Base-by-base conservation (phyloP, 169 alveolate genomes). In the Hepatocystis sp. region DNA sequence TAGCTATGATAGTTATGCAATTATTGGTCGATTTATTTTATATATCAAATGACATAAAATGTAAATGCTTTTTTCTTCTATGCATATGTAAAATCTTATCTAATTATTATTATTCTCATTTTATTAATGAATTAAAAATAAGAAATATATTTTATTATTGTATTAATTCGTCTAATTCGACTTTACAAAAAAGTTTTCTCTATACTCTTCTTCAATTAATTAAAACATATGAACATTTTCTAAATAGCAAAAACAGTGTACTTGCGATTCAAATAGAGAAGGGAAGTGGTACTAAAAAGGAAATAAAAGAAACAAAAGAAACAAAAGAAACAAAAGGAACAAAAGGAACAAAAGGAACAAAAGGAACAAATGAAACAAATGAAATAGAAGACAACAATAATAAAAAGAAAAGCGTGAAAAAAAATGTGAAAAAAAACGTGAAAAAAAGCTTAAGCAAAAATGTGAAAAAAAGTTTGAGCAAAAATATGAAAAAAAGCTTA, bases 31-130 rank as follows among this genome's bases (percentile, higher is more conserved):
- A 81, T 10, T 4, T 81, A 21, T 64, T 81, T 40, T 44, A 64
- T 44, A 47, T 81, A 34, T 27, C 89, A 1, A 81, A 46, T 51
- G 89, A 81, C 49, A n/a, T 81, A 19, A 81, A 60, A 47, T 39
- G 60, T 21, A 81, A 81, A 63, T 81, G 84, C 28, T 81, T 81
- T 25, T 63, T 81, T 44, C 60, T 81, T n/a, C 84, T 42, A 17
- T 81, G 89, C 23, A 40, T 81, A 49, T 21, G 56, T 30, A 81
- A 81, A 63, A 81, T 81, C 5, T 51, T 81, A 17, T 81, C 84
- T 13, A 81, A 81, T 19, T 81, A 61, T 63, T 42, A 81, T 42
- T 36, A 81, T 27, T 81, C 89, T n/a, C 89, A 81, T 63, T 64
- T 61, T 61, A 51, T 64, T 49, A 81, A 63, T 15, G 89, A 81